Percentiles rank a stretch among this genome's conserved stretches.
These are phyloP conservation scores for Geotrichum europaeum DNA, from an alignment of 1,139 yeast species.

Conservation along the genomic window DNA sequence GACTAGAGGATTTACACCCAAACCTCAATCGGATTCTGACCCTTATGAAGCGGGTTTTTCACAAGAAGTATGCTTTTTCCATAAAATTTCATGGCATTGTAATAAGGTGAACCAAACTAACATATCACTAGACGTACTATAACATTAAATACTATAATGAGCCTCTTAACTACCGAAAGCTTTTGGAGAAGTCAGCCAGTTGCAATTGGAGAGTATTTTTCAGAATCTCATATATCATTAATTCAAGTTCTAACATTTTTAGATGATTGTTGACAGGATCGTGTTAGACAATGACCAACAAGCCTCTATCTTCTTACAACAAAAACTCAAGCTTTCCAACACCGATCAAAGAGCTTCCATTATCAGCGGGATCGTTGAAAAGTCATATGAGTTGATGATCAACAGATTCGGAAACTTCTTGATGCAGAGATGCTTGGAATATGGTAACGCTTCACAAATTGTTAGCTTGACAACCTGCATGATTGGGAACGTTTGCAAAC, in stretches of 20 bases:
- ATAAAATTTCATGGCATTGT: not conserved
- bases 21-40: constrained; percentile 9
- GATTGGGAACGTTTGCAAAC: constrained; percentile 32
- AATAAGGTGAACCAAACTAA: not conserved
- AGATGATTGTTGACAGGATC: constrained; percentile 34
- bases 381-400: constrained; percentile 34
- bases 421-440: constrained; percentile 40
- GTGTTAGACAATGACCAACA: constrained; percentile 38
- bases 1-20: constrained; percentile 13
- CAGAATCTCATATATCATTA: not conserved
- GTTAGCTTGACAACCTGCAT: constrained; percentile 31
- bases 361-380: constrained; percentile 32
- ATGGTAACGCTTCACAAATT: constrained; percentile 34
- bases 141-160: constrained; percentile 27
- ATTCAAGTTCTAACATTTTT: not conserved
- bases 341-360: constrained; percentile 33
- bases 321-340: constrained; percentile 36
- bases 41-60: constrained; percentile 3
- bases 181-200: constrained; percentile 28
- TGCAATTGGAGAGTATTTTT: constrained; percentile 28
- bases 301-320: constrained; percentile 41
- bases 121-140: constrained; percentile 8
- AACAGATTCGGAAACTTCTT: constrained; percentile 42
- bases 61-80: constrained; percentile 11
- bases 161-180: constrained; percentile 28